These are phyloP conservation scores for Aspergillus avenaceus DNA, from an alignment of 495 filamentous ascomycete genomes.

Conservation along the genomic window DNA sequence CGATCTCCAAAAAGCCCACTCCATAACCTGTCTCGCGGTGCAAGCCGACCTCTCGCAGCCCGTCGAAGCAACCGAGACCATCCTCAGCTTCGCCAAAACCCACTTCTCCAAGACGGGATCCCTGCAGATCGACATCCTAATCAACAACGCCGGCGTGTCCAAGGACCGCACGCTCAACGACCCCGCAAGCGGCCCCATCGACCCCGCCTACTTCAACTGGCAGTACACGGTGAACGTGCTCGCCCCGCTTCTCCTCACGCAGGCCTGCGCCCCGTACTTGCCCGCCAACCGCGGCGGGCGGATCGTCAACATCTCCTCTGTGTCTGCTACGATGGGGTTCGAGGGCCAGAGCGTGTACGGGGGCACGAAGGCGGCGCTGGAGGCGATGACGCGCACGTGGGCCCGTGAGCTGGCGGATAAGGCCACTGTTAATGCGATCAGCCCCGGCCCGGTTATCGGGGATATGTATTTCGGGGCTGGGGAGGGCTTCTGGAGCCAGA, in stretches of 20 bases:
- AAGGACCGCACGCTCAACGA: slow-evolving; percentile 56
- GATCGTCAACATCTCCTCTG: slow-evolving; percentile 73
- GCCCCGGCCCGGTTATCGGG: slow-evolving; percentile 81
- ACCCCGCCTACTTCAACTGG: slow-evolving; percentile 57
- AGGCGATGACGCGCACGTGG: slow-evolving; percentile 93
- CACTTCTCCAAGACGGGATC: slow-evolving; percentile 45
- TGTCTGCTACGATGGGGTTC: slow-evolving; percentile 67
- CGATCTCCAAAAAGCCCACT: slow-evolving; percentile 34
- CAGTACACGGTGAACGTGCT: slow-evolving; percentile 83
- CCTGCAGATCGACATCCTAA: slow-evolving; percentile 77
- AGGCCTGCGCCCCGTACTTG: slow-evolving; percentile 65
- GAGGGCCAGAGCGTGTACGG: slow-evolving; percentile 73
- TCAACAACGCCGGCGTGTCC: slow-evolving; percentile 83
- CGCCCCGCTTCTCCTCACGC: slow-evolving; percentile 74
- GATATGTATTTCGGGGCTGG: slow-evolving; percentile 64
- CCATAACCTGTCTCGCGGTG: slow-evolving; percentile 43
- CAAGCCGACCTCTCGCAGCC: slow-evolving; percentile 56
- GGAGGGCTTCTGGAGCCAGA: slow-evolving; percentile 50
- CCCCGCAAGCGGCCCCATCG: slow-evolving; percentile 41
- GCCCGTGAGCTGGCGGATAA: slow-evolving; percentile 72
- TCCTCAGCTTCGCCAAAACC: slow-evolving; percentile 39
- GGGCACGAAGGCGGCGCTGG: slow-evolving; percentile 83
- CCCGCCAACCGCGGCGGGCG: slow-evolving; percentile 71
- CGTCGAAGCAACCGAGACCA: slow-evolving; percentile 23
- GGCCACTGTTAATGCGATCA: slow-evolving; percentile 81